Conservation (phyloP, 2,329 filamentous ascomycete species). For the Diaporthe longicolla region DNA sequence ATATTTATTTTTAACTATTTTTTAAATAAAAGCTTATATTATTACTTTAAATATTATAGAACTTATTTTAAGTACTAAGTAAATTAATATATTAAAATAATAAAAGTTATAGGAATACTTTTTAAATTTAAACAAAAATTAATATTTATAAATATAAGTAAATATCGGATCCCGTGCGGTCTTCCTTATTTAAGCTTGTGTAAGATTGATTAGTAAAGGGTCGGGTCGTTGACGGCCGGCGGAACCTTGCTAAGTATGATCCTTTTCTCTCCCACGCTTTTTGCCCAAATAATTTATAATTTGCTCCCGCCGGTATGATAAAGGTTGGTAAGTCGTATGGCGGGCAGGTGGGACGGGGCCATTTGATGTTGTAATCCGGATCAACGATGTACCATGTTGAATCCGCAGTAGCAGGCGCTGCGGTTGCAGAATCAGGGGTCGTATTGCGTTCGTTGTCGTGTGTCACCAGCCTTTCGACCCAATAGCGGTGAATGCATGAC, state of each 20-base stretch:
- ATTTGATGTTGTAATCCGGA: conserved; percentile 1
- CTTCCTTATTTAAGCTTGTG: conserved; percentile 34
- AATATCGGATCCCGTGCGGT: conserved; percentile 27
- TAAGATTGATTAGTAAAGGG: conserved; percentile 29
- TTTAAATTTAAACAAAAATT: too few relatives aligned
- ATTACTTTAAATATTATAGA: too few relatives aligned
- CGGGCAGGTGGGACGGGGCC: neutral
- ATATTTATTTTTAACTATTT: too few relatives aligned
- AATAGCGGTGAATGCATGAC: conserved; percentile 13
- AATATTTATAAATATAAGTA: too few relatives aligned
- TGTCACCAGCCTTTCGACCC: neutral
- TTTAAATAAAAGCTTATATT: too few relatives aligned
- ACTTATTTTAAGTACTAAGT: too few relatives aligned
- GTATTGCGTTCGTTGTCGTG: neutral
- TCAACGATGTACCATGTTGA: conserved; percentile 8
- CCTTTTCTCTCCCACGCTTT: neutral
- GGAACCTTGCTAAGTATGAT: conserved; percentile 19
- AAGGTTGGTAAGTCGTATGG: neutral
- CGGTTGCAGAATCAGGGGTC: conserved; percentile 10
- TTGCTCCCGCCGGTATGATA: too few relatives aligned
- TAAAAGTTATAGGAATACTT: too few relatives aligned
- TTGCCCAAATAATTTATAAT: neutral
- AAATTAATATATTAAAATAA: too few relatives aligned
- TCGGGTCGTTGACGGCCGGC: conserved; percentile 32
- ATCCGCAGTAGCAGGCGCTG: neutral